phyloP scores from a whole-genome alignment of 2,329 filamentous ascomycete species.

The Aspergillus fischeri region DNA sequence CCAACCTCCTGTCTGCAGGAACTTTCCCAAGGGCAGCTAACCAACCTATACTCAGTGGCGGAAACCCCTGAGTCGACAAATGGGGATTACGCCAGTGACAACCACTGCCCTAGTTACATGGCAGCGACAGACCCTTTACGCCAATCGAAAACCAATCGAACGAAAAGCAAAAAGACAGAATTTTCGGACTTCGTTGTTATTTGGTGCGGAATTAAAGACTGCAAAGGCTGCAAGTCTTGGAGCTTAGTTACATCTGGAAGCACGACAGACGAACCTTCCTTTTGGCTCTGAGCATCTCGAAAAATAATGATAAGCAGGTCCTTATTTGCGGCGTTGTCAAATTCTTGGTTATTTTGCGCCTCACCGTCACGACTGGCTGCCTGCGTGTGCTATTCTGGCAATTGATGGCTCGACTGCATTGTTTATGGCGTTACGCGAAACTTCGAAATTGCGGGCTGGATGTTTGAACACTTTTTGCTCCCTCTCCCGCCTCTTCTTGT shows the following conservation, averaged over 20 bases:
- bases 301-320: not conserved
- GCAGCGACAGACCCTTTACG: not conserved
- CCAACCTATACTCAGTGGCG: conserved; percentile 40
- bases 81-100: not conserved
- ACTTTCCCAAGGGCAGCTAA: conserved; percentile 32
- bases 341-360: not conserved
- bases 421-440: conserved; percentile 30
- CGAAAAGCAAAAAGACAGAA: not conserved
- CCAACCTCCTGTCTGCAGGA: conserved; percentile 28
- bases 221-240: not conserved
- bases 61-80: conserved; percentile 23
- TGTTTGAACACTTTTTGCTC: conserved; percentile 24
- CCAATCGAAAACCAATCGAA: not conserved
- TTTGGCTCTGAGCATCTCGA: not conserved
- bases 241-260: not conserved
- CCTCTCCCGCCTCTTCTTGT: conserved; percentile 4
- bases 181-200: not conserved
- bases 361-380: not conserved
- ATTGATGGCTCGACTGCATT: conserved; percentile 23
- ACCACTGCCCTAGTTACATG: not conserved
- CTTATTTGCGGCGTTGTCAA: not conserved
- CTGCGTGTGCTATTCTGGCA: not conserved
- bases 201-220: not conserved
- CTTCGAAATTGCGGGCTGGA: conserved; percentile 29
- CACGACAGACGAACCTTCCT: not conserved